phyloP scores from a whole-genome alignment of 805 yeast species.

The Ogataea nitratoaversa region DNA sequence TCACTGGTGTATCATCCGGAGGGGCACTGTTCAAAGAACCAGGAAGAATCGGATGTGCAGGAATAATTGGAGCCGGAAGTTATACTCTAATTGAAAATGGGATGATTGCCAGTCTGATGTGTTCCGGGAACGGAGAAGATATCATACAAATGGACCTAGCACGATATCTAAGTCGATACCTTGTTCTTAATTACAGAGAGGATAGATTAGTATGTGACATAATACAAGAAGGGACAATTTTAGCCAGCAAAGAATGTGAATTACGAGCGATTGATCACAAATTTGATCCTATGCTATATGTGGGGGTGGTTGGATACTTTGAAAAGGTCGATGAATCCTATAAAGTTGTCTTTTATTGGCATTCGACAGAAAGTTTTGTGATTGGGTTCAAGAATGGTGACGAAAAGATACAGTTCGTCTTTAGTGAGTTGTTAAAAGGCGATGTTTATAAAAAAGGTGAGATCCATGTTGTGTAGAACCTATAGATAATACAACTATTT shows the following conservation, averaged over 20 bases:
- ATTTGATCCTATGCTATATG: conserved; percentile 14
- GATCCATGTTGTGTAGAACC: not conserved
- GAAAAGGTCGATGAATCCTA: conserved; percentile 5
- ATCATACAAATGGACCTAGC: conserved; percentile 43
- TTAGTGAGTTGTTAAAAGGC: conserved; percentile 11
- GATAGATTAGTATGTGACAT: conserved; percentile 15
- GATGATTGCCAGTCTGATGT: conserved; percentile 27
- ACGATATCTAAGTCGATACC: conserved; percentile 22
- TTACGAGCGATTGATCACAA: conserved; percentile 19
- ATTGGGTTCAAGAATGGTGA: conserved; percentile 12
- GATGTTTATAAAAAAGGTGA: conserved; percentile 7
- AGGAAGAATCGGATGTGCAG: conserved; percentile 54
- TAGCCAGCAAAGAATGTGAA: conserved; percentile 7
- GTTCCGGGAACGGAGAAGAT: conserved; percentile 59
- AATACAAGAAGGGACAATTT: conserved; percentile 13
- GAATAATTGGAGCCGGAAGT: conserved; percentile 42
- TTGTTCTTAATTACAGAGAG: conserved; percentile 5
- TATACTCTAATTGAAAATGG: conserved; percentile 18
- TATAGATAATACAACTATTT: not conserved
- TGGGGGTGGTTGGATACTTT: conserved; percentile 24
- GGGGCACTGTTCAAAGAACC: conserved; percentile 47
- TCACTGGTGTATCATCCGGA: conserved; percentile 45
- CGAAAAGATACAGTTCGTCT: conserved; percentile 3
- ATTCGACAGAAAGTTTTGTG: conserved; percentile 25
- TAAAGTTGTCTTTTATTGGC: conserved; percentile 19